phyloP scores from a whole-genome alignment of 2,329 filamentous ascomycete genomes.

The Lasiodiplodia sp. region DNA sequence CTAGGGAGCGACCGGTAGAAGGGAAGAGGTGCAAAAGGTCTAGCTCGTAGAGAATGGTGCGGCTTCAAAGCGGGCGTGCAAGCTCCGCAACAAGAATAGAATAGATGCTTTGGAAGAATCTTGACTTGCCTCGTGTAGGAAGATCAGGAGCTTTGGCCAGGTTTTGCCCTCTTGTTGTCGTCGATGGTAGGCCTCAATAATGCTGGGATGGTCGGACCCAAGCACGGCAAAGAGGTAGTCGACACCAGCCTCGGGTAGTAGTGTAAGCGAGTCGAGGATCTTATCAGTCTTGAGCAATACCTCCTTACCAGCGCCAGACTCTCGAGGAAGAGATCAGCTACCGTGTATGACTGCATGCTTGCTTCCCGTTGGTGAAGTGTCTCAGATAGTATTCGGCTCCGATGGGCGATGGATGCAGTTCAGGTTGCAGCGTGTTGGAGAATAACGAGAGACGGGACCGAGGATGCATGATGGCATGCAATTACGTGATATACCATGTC shows the following conservation, averaged over 20 bases:
- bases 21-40: not conserved
- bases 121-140: constrained; percentile 20
- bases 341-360: not conserved
- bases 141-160: constrained; percentile 9
- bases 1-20: not conserved
- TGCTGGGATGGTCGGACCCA: constrained; percentile 37
- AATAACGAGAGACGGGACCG: not conserved
- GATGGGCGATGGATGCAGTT: not conserved
- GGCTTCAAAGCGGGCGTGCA: not conserved
- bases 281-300: not conserved
- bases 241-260: constrained; percentile 9
- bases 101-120: not conserved
- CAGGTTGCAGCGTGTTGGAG: not conserved
- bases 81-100: not conserved
- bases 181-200: constrained; percentile 34
- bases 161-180: not conserved
- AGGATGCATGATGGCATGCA: not conserved
- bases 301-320: constrained; percentile 4
- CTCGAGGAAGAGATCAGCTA: constrained; percentile 17
- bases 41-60: no score
- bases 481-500: constrained; percentile 11
- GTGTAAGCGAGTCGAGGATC: not conserved
- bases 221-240: constrained; percentile 28
- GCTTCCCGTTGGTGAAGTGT: not conserved
- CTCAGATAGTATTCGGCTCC: not conserved